Conservation (phyloP, 2,329 filamentous ascomycete genomes). For the Aspergillus sp. region DNA sequence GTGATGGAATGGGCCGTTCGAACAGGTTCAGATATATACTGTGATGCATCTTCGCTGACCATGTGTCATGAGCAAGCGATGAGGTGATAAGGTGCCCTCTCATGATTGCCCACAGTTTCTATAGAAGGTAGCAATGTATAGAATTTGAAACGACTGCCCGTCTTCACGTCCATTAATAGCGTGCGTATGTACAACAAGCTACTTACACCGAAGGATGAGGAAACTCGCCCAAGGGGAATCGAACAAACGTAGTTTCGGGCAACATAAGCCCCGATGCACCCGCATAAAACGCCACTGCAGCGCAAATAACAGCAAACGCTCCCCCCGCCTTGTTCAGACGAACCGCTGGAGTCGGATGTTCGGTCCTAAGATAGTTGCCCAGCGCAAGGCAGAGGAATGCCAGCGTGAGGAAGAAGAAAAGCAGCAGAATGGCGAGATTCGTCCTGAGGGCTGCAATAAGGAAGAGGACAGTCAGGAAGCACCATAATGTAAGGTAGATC, state of each 20-base stretch:
- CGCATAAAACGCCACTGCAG: constrained; percentile 41
- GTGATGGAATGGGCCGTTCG: neutral
- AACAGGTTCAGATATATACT: constrained; percentile 21
- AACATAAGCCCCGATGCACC: constrained; percentile 43
- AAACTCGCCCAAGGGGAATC: constrained; percentile 40
- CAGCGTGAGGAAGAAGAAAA: constrained; percentile 59
- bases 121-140: no score
- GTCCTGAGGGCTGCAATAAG: constrained; percentile 58
- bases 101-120: no score
- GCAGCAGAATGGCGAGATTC: constrained; percentile 57
- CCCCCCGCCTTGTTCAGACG: constrained; percentile 46
- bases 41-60: constrained; percentile 1
- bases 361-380: constrained; percentile 49
- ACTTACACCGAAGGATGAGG: neutral
- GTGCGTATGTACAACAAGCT: no score
- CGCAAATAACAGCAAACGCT: constrained; percentile 38
- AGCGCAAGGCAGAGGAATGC: constrained; percentile 59
- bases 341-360: constrained; percentile 40
- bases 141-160: no score
- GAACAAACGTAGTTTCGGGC: constrained; percentile 42
- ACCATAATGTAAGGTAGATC: constrained; percentile 60
- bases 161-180: no score
- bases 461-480: constrained; percentile 58
- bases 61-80: no score
- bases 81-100: no score